Conservation (phyloP, 2,329 filamentous ascomycete species). For the Botrytis fabae region DNA sequence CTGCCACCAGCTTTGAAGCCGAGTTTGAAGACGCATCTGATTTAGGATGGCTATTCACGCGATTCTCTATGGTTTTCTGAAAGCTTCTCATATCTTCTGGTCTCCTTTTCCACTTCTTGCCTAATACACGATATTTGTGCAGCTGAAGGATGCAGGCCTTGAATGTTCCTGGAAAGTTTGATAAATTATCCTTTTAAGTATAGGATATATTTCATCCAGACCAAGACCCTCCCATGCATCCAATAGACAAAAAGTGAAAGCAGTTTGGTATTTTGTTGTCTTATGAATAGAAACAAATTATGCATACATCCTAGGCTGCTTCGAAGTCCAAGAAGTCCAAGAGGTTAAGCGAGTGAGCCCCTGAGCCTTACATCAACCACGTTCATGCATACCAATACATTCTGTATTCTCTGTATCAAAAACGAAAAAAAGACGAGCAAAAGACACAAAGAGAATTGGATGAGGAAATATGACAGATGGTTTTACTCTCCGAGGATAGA, state of each 20-base stretch:
- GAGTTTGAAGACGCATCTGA: neutral
- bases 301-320: neutral
- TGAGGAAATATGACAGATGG: rapidly evolving
- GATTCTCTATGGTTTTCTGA: rapidly evolving
- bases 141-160: too few species aligned
- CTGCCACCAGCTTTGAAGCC: neutral
- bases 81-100: too few species aligned
- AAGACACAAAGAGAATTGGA: neutral
- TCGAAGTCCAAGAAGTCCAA: neutral
- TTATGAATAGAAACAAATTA: neutral
- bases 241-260: neutral
- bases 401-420: neutral
- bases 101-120: neutral
- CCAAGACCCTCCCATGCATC: rapidly evolving
- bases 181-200: neutral
- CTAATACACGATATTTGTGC: neutral
- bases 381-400: neutral
- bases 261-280: neutral
- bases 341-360: neutral
- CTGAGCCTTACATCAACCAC: neutral
- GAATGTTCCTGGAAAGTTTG: neutral
- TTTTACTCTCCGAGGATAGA: neutral
- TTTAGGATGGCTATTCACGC: neutral
- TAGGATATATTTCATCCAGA: neutral
- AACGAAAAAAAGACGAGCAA: neutral